Conservation (phyloP, 2,329 filamentous ascomycete genomes). For the Aspergillus melleus region DNA sequence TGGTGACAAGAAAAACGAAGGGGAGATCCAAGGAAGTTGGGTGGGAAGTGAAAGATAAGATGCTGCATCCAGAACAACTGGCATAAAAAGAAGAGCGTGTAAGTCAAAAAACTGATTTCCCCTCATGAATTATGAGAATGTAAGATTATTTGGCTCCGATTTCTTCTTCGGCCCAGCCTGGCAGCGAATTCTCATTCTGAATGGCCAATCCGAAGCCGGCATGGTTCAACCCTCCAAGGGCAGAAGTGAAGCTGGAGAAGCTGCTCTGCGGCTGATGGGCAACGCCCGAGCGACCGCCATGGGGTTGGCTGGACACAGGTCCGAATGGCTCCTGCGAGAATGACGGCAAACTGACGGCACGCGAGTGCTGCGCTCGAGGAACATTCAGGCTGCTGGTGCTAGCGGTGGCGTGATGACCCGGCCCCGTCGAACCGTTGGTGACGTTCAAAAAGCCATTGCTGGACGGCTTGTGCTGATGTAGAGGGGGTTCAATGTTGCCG, state of each 20-base stretch:
- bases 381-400: conserved; percentile 57
- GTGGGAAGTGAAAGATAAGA: conserved; percentile 25
- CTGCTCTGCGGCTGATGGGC: conserved; percentile 50
- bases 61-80: conserved; percentile 13
- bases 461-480: conserved; percentile 61
- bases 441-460: conserved; percentile 61
- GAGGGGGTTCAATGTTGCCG: conserved; percentile 50
- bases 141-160: conserved; percentile 53
- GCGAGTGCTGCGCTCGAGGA: conserved; percentile 64
- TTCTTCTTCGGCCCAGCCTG: conserved; percentile 66
- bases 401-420: conserved; percentile 70
- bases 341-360: conserved; percentile 84
- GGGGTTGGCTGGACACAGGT: conserved; percentile 38
- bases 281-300: conserved; percentile 35
- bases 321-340: conserved; percentile 62
- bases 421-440: conserved; percentile 62
- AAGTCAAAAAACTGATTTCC: conserved; percentile 19
- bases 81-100: conserved; percentile 15
- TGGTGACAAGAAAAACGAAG: conserved; percentile 16
- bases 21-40: conserved; percentile 21
- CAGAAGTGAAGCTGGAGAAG: conserved; percentile 60
- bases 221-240: conserved; percentile 59
- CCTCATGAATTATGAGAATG: conserved; percentile 10
- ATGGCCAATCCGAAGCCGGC: conserved; percentile 61
- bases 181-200: conserved; percentile 57